phyloP scores from a whole-genome alignment of 1,284 basidiomycete genomes.

The Irpex lacteus region DNA sequence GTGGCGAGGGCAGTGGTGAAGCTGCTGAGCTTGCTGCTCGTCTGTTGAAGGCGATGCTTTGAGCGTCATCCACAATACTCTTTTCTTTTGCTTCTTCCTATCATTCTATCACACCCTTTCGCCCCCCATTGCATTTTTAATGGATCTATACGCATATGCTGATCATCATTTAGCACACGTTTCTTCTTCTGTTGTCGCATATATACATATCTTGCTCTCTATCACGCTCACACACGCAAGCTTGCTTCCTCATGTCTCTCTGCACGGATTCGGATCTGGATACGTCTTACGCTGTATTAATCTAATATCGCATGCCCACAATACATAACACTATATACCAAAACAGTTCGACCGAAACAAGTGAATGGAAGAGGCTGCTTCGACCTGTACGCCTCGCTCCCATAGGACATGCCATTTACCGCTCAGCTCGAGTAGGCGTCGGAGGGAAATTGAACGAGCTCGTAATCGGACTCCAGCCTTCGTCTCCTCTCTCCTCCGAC shows the following conservation, averaged over 20 bases:
- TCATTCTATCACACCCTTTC: background rate
- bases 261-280: background rate
- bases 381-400: background rate
- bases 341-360: no score
- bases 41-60: background rate
- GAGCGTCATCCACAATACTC: background rate
- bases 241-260: background rate
- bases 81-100: background rate
- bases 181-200: background rate
- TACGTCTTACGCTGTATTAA: background rate
- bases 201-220: background rate
- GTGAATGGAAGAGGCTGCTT: background rate
- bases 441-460: slow-evolving; percentile 44
- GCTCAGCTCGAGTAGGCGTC: slow-evolving; percentile 21
- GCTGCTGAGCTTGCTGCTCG: slow-evolving; percentile 4
- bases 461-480: slow-evolving; percentile 76
- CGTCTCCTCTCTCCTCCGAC: slow-evolving; percentile 68
- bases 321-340: background rate
- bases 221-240: background rate
- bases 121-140: background rate
- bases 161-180: background rate
- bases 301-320: background rate
- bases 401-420: background rate
- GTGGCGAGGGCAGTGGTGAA: background rate
- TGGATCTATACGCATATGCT: background rate